Base-by-base conservation (phyloP, 225 moss, liverwort and hornwort genomes). In the Marchantia paleacea region DNA sequence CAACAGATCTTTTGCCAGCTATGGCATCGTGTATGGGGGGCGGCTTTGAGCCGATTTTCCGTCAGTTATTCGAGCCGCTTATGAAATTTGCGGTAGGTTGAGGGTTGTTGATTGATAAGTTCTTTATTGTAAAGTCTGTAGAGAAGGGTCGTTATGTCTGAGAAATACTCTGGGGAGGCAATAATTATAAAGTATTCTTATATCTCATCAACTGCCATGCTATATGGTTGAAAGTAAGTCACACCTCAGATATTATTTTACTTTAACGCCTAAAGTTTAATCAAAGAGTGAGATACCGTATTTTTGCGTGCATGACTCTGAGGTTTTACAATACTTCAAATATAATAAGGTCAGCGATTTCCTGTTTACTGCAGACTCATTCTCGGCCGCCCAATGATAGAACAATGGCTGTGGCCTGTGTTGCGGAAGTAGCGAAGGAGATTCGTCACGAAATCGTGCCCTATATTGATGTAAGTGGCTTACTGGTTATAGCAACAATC, bases 361-460 rank as follows among this genome's bases (percentile, higher is more conserved):
- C 7, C 11, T 31, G 62, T 24, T 48, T 51, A 8, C 20, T 72
- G 74, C 89, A 96, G 96, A 92, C 92, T 87, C 89, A 90, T 69
- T 77, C 90, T 48, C 94, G 92, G 51, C 94, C 99, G 55, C 83
- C 92, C 22, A 95, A 89, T 85, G 99, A 99, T 88, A 89, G 91
- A 52, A 99, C 99, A 54, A 99, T 99, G 99, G 94, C 99, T 69
- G 85, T 99, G 69, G 99, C 99, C 52, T 99, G 99, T 85, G 79
- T 99, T 76, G 99, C 99, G 73, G 99, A 99, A 82, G 99, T 99
- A 52, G 95, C 95, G 22, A 94, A 91, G 82, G 96, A 99, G 86
- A 95, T 95, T 75, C 94, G 99, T 66, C 80, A 81, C 82, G 86
- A 84, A 54, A 91, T 99, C 75, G 79, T 65, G 29, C 95, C 99